Evolutionary conservation across 345 rosid species (phyloP), one percentile per base, ranked within the genome.

Genomic region (Excoecaria agallocha): DNA sequence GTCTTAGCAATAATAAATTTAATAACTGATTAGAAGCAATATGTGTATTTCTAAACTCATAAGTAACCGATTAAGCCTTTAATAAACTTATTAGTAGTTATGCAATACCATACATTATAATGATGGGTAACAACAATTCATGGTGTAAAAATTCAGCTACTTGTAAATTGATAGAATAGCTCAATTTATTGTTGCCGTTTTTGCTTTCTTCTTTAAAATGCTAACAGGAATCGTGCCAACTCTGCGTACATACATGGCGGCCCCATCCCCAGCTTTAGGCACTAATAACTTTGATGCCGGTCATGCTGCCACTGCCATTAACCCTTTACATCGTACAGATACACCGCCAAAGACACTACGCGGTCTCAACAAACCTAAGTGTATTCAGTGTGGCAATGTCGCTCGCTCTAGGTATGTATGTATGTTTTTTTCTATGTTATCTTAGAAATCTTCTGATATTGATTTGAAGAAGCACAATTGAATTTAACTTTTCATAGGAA

Each of bases 301-400:
- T 60, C 67, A 35, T 24, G 11, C 70, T 43, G 22, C 70, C 60
- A 46, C 51, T 52, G 46, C 51, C 46, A 15, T 49, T 35, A 8
- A 56, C 24, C 10, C 69, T 7, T 46, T 37, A 12, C 69, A 35
- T 54, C 73, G 76, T 15, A 24, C 22, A 30, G 61, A 54, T 50
- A 77, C 86, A 8, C 88, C 92, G 8, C 90, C 89, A 19, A 91
- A 84, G 84, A 91, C 92, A 45, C 96, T 89, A 65, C 99, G 99
- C 48, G 98, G 98, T 25, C 99, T 93, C 72, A 95, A 91, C 78
- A 95, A 95, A 78, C 98, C 99, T 37, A 95, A 93, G 87, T 95
- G 98, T 77, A 90, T 90, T 48, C 94, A 90, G 80, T 93, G 99
- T 66, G 98, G 98, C 78, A 93, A 95, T 82, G 98, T 95, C 70